Evolutionary conservation across 129 eudicot genomes (phyloP), one percentile per base, ranked within the genome.

Genomic region (Tagetes erecta): DNA sequence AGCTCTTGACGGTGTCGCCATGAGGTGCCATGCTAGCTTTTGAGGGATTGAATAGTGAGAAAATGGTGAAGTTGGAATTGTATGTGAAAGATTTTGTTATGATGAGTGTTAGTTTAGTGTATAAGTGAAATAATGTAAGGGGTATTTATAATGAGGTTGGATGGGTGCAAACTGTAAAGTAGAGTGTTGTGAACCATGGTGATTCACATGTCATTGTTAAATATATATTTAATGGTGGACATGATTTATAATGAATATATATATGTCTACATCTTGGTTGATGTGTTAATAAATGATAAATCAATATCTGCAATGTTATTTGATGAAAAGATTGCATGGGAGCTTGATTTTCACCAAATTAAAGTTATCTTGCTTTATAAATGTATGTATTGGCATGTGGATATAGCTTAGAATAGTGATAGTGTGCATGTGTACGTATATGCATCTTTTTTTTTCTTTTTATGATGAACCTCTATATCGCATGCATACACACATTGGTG

Each of bases 1-100:
- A 67, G 69, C 46, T 69, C 4, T 50, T 83, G 2, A 83, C 36
- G 4, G 78, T 11, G 71, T 88, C 85, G 8, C 95, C 84, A 60
- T 83, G 81, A 3, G 91, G 88, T 76, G 88, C 88, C 88, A 86
- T 85, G 84, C 20, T 82, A 14, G 27, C 3, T 10, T 64, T 39
- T 3, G 8, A 34, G 6, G 40, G 35, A 49, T 33, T 45, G 62
- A 46, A 46, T 8, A 56, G 70, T 39, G 27, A 41, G 45, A 70
- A 49, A 68, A 39, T 63, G 47, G 7, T 71, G 67, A 41, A 64
- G 31, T 1, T 52, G 78, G 68, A 27, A 13, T 39, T 67, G 36
- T 31, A 39, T 55, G 64, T 44, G 65, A 65, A 56, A 70, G 72
- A 47, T 42, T 10, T 68, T 45, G 70, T 56, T 38, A 64, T 73